Percentiles rank a stretch among this genome's conserved stretches.
Conservation (phyloP, 2,329 filamentous ascomycete species). For the Exophiala sp. region DNA sequence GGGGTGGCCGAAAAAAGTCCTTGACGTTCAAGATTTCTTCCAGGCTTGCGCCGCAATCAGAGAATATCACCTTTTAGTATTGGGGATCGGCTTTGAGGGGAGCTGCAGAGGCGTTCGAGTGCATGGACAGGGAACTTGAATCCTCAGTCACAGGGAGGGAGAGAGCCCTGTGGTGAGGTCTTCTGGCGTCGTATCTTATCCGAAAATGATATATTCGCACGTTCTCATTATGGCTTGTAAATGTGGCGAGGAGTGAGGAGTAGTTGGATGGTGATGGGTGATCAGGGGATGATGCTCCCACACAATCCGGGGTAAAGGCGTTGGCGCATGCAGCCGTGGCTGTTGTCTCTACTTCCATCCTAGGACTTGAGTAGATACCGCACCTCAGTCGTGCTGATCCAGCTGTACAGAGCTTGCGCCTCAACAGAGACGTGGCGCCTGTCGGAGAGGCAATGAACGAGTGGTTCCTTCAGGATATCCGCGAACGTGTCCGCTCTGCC, state of each 20-base stretch:
- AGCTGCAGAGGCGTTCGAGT: constrained; percentile 15
- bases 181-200: neutral
- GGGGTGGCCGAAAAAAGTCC: constrained; percentile 17
- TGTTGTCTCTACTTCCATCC: too few relatives aligned
- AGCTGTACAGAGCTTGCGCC: too few relatives aligned
- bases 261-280: neutral
- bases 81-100: constrained; percentile 6
- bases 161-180: neutral
- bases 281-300: neutral
- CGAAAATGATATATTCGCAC: constrained; percentile 10
- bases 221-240: neutral
- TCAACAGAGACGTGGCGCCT: too few relatives aligned
- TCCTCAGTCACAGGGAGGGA: constrained; percentile 6
- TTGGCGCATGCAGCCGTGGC: too few relatives aligned
- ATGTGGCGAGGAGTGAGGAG: neutral
- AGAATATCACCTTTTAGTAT: constrained; percentile 13
- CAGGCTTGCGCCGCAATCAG: constrained; percentile 17
- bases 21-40: constrained; percentile 19
- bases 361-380: too few relatives aligned
- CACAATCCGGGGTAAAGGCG: neutral
- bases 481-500: too few relatives aligned
- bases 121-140: constrained; percentile 8
- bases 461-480: too few relatives aligned
- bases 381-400: too few relatives aligned
- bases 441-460: too few relatives aligned